phyloP scores from a whole-genome alignment of 2,329 filamentous ascomycete genomes.

The Sarocladium brachiariae region DNA sequence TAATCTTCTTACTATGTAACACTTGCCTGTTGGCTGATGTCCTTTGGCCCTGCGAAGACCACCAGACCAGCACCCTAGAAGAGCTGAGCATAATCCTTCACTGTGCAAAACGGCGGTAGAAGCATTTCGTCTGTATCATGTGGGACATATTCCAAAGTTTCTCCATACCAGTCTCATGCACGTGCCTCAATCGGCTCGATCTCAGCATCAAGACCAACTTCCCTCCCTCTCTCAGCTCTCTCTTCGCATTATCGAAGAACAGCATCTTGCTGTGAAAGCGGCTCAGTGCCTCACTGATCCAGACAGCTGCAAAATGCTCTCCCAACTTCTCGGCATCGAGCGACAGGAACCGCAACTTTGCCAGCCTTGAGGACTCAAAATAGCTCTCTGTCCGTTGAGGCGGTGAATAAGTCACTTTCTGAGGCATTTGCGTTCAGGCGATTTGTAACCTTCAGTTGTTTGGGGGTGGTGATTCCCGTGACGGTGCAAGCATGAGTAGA shows the following conservation, averaged over 20 bases:
- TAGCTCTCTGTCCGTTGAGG: slow-evolving; percentile 20
- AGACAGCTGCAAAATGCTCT: slow-evolving; percentile 45
- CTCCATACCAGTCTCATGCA: slow-evolving; percentile 3
- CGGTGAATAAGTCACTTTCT: slow-evolving; percentile 19
- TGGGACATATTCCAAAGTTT: not conserved
- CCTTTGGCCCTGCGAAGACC: slow-evolving; percentile 39
- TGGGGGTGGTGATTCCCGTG: slow-evolving; percentile 52
- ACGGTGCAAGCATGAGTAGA: slow-evolving; percentile 43
- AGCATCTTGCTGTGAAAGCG: slow-evolving; percentile 53
- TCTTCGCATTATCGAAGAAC: slow-evolving; percentile 47
- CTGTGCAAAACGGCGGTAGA: slow-evolving; percentile 48
- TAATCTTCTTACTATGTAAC: slow-evolving; percentile 47
- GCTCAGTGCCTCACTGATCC: slow-evolving; percentile 56
- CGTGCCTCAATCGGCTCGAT: slow-evolving; percentile 43
- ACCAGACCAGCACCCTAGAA: slow-evolving; percentile 42
- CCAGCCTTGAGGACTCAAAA: slow-evolving; percentile 36
- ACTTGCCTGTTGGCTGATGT: slow-evolving; percentile 51
- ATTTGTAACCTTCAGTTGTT: slow-evolving; percentile 52
- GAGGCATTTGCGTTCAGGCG: slow-evolving; percentile 36
- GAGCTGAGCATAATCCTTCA: slow-evolving; percentile 43
- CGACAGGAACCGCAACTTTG: slow-evolving; percentile 47
- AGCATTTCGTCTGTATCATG: slow-evolving; percentile 47
- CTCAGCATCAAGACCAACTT: slow-evolving; percentile 47
- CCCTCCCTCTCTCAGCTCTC: slow-evolving; percentile 40
- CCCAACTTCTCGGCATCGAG: slow-evolving; percentile 56